A percentile compares a stretch with the other conserved stretches of the same genome.
These are phyloP conservation scores for Nicotiana sylvestris DNA, from an alignment of 257 asterid genomes.

Conservation along the genomic window DNA sequence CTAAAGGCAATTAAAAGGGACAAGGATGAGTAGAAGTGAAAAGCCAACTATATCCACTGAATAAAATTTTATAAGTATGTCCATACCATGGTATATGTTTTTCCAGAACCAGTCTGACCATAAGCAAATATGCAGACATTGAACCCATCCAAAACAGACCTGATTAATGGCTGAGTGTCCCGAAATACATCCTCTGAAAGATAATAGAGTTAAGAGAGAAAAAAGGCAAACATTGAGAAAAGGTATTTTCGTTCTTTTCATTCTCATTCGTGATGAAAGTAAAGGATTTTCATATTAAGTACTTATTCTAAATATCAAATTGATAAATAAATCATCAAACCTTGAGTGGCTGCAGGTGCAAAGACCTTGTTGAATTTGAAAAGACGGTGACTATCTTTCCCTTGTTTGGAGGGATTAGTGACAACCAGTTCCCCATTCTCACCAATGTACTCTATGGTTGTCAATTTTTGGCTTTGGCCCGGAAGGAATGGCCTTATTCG, in stretches of 20 bases:
- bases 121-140: slow-evolving; percentile 96
- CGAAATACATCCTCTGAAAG: slow-evolving; percentile 77
- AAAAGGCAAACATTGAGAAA: background rate
- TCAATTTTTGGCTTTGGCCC: slow-evolving; percentile 59
- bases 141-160: slow-evolving; percentile 95
- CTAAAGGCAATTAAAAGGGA: slow-evolving; percentile 36
- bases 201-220: background rate
- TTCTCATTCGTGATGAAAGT: slow-evolving; percentile 1
- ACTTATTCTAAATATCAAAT: background rate
- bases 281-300: background rate
- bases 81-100: slow-evolving; percentile 91
- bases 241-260: background rate
- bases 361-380: slow-evolving; percentile 92
- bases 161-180: slow-evolving; percentile 83
- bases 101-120: slow-evolving; percentile 98
- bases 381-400: slow-evolving; percentile 80
- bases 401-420: slow-evolving; percentile 71
- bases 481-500: slow-evolving; percentile 88
- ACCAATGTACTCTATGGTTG: slow-evolving; percentile 79
- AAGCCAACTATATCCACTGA: slow-evolving; percentile 2
- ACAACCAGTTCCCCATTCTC: slow-evolving; percentile 93
- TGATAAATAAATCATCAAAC: slow-evolving; percentile 30
- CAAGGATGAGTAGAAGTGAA: slow-evolving; percentile 14
- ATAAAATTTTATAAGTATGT: background rate
- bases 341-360: slow-evolving; percentile 79